Conservation (phyloP, 2,329 filamentous ascomycete species). For the Pseudogymnoascus destructans region DNA sequence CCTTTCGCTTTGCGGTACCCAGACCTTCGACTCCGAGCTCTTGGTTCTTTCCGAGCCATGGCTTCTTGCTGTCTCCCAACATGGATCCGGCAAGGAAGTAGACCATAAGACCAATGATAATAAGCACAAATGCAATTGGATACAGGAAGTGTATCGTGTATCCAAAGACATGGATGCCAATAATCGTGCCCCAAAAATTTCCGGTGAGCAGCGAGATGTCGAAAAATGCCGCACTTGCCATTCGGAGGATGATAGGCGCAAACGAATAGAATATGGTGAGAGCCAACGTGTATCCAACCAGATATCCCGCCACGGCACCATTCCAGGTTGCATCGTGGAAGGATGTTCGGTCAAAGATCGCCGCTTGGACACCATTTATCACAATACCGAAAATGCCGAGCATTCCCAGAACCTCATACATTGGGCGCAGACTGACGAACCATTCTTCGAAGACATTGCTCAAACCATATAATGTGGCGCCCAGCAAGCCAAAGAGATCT, state of each 20-base stretch:
- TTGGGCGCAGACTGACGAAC: slow-evolving; percentile 70
- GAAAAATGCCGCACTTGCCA: slow-evolving; percentile 87
- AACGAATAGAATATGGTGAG: slow-evolving; percentile 77
- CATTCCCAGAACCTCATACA: slow-evolving; percentile 90
- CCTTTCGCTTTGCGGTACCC: slow-evolving; percentile 73
- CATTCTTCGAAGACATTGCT: slow-evolving; percentile 91
- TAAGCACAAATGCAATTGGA: slow-evolving; percentile 87
- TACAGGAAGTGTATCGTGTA: slow-evolving; percentile 78
- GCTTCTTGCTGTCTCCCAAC: slow-evolving; percentile 82
- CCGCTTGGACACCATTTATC: slow-evolving; percentile 84
- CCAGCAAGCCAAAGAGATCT: slow-evolving; percentile 80
- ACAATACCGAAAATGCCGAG: slow-evolving; percentile 75
- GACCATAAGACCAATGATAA: slow-evolving; percentile 70
- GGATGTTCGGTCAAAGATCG: slow-evolving; percentile 73
- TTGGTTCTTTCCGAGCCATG: slow-evolving; percentile 84
- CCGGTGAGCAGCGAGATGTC: slow-evolving; percentile 88
- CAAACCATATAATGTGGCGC: slow-evolving; percentile 82
- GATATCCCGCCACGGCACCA: slow-evolving; percentile 59
- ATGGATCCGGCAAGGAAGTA: slow-evolving; percentile 80
- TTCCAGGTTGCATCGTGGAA: slow-evolving; percentile 57
- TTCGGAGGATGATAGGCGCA: slow-evolving; percentile 76
- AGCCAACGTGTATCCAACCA: slow-evolving; percentile 79
- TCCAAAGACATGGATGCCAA: slow-evolving; percentile 78
- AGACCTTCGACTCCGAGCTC: slow-evolving; percentile 66
- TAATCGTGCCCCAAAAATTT: slow-evolving; percentile 95